phyloP scores from a whole-genome alignment of 2,329 filamentous ascomycete species.

The Sordariomycetes sp. region DNA sequence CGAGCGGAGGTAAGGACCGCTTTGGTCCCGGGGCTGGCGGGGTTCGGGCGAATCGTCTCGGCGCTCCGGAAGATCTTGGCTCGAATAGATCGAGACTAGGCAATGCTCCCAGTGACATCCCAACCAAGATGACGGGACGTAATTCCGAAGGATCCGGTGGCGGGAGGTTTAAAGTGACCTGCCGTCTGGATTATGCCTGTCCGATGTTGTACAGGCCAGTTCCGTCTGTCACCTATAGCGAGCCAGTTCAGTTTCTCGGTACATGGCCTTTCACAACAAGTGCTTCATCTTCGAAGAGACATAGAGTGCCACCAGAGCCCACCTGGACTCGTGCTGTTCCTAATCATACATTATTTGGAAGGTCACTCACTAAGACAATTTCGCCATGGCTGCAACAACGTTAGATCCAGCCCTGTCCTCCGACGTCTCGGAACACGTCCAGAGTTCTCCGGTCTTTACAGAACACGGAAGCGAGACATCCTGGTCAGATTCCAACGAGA shows the following conservation, averaged over 20 bases:
- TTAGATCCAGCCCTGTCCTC: background rate
- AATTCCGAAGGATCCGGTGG: background rate
- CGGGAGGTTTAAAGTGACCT: background rate
- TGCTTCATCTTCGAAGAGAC: background rate
- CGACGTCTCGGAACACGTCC: background rate
- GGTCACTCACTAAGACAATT: too few species aligned
- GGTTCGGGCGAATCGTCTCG: background rate
- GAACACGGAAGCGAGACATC: background rate
- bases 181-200: background rate
- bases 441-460: background rate
- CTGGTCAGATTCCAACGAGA: background rate
- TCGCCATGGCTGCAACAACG: background rate
- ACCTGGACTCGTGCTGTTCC: background rate
- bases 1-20: background rate
- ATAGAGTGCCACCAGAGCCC: background rate
- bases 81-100: background rate
- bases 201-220: background rate
- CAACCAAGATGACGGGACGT: too few species aligned
- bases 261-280: background rate
- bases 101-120: background rate
- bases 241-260: background rate
- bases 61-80: background rate
- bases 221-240: too few species aligned
- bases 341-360: too few species aligned
- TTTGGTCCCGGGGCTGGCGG: background rate